Evolutionary conservation across 345 rosid genomes (phyloP), one percentile per base, ranked within the genome.

Genomic region (Microthlaspi erraticum): DNA sequence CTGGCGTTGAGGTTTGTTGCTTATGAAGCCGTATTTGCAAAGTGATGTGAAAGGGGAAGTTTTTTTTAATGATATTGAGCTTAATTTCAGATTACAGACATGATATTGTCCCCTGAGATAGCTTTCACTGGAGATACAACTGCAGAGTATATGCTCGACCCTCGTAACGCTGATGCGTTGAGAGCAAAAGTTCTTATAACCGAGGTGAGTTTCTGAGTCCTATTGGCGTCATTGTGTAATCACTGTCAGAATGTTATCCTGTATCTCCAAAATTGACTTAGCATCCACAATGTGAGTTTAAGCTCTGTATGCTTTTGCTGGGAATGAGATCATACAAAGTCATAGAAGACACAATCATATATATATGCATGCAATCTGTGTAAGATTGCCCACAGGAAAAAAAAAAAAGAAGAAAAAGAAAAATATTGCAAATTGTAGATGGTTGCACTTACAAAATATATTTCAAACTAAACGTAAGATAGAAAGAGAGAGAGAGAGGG

Each of bases 91-190:
- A 93, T 93, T 66, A 91, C 97, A 18, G 91, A 93, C 49, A 82
- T 77, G n/a, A 70, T 93, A 53, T 73, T 93, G 70, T 87, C 94
- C 51, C 96, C 98, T 18, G 97, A 93, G 83, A 87, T 93, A 56
- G 96, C 97, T 10, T 91, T 91, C 71, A 91, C 98, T 8, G 98
- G 98, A 65, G 97, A 93, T 76, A 93, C 98, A 53, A 93, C 94
- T 29, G 73, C 96, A 54, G 96, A 91, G 44, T 93, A 87, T 83
- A 93, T 93, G 96, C 88, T 91, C 37, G 91, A 93, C 80, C 98
- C 98, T 44, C 89, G 88, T 32, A 93, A 85, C 61, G 87, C 98
- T 50, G 98, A 93, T 82, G 97, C 98, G 1, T 80, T 93, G 81
- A 87, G 96, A 58, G 97, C 98, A 26, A 93, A 91, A 81, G 70